Base-by-base conservation (phyloP, 352 stramenopile species). In the Thalassiosira sp. region DNA sequence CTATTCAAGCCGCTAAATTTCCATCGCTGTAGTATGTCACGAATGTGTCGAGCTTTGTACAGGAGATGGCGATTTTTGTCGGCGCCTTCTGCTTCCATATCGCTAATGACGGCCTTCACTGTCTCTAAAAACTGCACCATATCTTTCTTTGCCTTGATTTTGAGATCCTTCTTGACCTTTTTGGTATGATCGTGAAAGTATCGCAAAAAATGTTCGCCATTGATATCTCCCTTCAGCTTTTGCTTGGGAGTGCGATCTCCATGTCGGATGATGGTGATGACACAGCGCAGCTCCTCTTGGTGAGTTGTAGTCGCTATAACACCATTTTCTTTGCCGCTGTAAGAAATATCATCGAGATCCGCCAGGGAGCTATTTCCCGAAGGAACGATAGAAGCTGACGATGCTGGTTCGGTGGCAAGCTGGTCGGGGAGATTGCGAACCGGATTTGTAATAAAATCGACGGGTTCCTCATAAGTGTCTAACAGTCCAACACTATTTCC, bases 221-320 rank as follows among this genome's bases (percentile, higher is more conserved):
- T 95, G 45, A 97, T 90, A 46, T 89, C 84, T 18, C 94, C 82
- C 79, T 95, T 95, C 15, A 95, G 79, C 76, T 99, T 99, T 82
- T 99, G 97, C 86, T 99, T 99, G 0, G 97, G 97, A 6, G 97
- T 99, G 46, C 97, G 90, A 84, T 99, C 97, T 7, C 97, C 97
- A 78, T 99, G 97, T 27, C 97, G 93, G 48, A 98, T 93, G 37
- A 99, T 94, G 5, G 97, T 97, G 77, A 99, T 98, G 15, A 99
- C 97, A 74, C 96, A 99, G 24, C 97, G 94, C 25, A 99, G 84
- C 77, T 99, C 96, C 81, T 99, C 95, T 60, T 97, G 91, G 27
- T 94, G 87, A 5, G 75, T 76, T 8, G 37, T 71, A 3, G 62
- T 43, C 3, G 16, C 62, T 13, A 64, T 37, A 28, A 59, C 45